Base-by-base conservation (phyloP, 1,139 yeast genomes). In the Blastobotrys illinoisensis region DNA sequence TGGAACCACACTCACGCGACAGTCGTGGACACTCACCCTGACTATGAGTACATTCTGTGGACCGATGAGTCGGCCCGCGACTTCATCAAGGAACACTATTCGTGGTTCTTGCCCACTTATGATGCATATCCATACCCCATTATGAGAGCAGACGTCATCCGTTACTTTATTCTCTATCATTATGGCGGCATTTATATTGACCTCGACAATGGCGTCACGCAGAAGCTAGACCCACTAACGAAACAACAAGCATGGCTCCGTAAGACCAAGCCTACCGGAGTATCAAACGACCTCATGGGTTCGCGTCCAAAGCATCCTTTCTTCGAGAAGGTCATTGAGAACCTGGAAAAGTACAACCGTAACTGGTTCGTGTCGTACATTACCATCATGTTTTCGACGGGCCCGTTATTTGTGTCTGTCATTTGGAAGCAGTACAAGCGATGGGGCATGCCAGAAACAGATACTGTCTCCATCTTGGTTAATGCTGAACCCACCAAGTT, bases 231-330 rank as follows among this genome's bases (percentile, higher is more conserved):
- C 68, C 95, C 96, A 0, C 73, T 91, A 57, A 77, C 90, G 58
- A 79, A 87, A 1, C 87, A 81, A 6, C 90, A 96, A 0, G 95
- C 96, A 1, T 88, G 88, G 74, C 88, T 87, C 23, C 78, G 97
- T 59, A 88, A 88, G 68, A 90, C 98, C 0, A 74, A 81, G 6
- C 98, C 98, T 32, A 86, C 96, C 0, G 98, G 97, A 54, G 83
- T 90, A 52, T 88, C 96, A 14, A 90, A 90, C 70, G 97, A 90
- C 69, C 90, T 90, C 20, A 87, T 90, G 96, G 97, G 96, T 11
- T 74, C 95, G 2, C 83, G 86, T 13, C 96, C 96, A 32, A 75
- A 78, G 53, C 98, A 90, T 71, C 96, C 97, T 1, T 88, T 89
- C 72, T 89, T 88, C 74, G 69, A 77, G 52, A 85, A 85, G 67